Evolutionary conservation across 768 basidiomycete genomes (phyloP).

Genomic region (Cytidiella melzeri): DNA sequence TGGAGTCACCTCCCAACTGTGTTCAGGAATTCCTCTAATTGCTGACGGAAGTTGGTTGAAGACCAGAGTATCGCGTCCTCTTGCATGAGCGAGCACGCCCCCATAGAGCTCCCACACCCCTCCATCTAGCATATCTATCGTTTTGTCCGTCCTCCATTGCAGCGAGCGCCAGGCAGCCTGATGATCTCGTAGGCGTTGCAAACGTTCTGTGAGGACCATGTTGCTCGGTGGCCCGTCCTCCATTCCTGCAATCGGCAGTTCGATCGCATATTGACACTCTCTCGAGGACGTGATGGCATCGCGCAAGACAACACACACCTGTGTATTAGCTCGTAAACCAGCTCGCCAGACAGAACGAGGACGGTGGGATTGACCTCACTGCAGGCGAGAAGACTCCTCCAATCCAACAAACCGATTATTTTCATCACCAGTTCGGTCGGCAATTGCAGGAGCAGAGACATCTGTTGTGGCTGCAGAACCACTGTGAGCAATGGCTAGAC

Average conservation of each 20-base stretch:
- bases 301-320: constrained; percentile 17
- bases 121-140: constrained; percentile 36
- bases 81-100: constrained; percentile 44
- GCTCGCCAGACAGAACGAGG: neutral
- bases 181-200: constrained; percentile 30
- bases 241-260: constrained; percentile 37
- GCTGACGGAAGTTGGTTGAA: constrained; percentile 47
- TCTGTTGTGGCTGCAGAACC: neutral
- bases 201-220: constrained; percentile 27
- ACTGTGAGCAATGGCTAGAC: no score
- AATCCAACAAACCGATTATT: constrained; percentile 19
- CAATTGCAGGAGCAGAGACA: constrained; percentile 2
- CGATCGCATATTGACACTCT: constrained; percentile 20
- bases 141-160: constrained; percentile 7
- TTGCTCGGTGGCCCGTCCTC: constrained; percentile 30
- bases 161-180: constrained; percentile 19
- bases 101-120: constrained; percentile 55
- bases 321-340: neutral
- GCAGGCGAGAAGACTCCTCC: constrained; percentile 12
- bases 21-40: constrained; percentile 38
- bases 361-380: constrained; percentile 13
- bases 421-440: constrained; percentile 19
- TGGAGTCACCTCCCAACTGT: constrained; percentile 37
- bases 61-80: constrained; percentile 24
- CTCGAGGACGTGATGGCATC: constrained; percentile 12